Evolutionary conservation across 805 yeast species (phyloP).

Genomic region (Ogataea trehaloabstinens): DNA sequence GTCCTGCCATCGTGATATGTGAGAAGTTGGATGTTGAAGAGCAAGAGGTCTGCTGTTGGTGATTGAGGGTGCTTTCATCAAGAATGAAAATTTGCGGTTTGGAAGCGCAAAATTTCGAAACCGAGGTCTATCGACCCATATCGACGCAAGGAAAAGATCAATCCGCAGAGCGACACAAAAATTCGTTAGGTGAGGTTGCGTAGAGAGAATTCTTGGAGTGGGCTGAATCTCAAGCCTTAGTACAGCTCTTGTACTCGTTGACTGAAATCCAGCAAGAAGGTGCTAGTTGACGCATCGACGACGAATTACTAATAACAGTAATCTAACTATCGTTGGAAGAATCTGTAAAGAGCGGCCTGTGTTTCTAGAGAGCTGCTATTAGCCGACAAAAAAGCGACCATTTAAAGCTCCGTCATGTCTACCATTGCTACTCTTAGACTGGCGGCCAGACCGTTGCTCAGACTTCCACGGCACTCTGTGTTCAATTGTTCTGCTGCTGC

Average conservation of each 20-base stretch:
- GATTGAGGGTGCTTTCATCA: too few species aligned
- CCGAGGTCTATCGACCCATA: not conserved
- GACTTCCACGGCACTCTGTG: constrained; percentile 14
- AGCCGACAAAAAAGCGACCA: not conserved
- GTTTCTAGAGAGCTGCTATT: too few species aligned
- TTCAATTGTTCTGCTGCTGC: constrained; percentile 11
- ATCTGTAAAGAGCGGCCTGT: too few species aligned
- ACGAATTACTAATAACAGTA: too few species aligned
- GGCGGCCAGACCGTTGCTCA: constrained; percentile 28
- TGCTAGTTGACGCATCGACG: too few species aligned
- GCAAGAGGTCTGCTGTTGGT: not conserved
- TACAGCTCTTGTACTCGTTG: not conserved
- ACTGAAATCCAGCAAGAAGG: too few species aligned
- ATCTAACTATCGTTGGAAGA: too few species aligned
- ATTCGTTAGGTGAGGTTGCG: constrained; percentile 1
- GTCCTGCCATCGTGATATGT: constrained; percentile 33
- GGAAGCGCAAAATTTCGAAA: too few species aligned
- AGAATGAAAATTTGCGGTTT: too few species aligned
- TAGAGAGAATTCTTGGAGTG: constrained; percentile 1
- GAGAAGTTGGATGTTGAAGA: too few species aligned
- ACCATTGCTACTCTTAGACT: constrained; percentile 32
- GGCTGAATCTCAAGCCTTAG: not conserved
- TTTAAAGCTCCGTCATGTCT: constrained; percentile 23
- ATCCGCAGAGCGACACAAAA: constrained; percentile 13
- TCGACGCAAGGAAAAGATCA: constrained; percentile 20